Evolutionary conservation across 768 basidiomycete genomes (phyloP), one percentile per base, ranked within the genome.

Genomic region (Lepiota brunneoincarnata): DNA sequence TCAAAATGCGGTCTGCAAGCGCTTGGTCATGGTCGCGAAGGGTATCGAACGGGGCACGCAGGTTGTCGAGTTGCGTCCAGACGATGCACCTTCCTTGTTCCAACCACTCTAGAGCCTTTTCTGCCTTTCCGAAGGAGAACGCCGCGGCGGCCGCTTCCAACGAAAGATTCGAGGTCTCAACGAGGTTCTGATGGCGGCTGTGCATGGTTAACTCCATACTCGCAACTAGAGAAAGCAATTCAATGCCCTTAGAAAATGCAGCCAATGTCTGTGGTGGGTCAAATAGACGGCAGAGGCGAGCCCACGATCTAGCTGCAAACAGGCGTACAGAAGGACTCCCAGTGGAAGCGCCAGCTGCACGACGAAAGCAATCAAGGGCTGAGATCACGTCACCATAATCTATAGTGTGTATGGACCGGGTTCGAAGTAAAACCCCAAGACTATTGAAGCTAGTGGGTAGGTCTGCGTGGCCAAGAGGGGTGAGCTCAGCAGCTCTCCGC

Each of bases 51-150:
- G 63, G 60, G 23, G 58, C 50, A 35, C 64, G 54, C 10, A 63
- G 49, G 61, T 53, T 6, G 60, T 56, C 15, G 7, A 61, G 44
- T 43, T 64, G 62, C 3, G 40, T 48, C 63, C 63, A 64, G 9
- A 64, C 55, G 12, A 64, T 38, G 1, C 55, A 61, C 14, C 62
- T 54, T 1, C 63, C 62, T 38, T 60, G 50, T 31, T 56, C 49
- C 9, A 56, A 39, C 49, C 48, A 56, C 26, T 56, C 55, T 21
- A 56, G 10, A 5, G 55, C 55, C 18, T 49, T 56, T n/a, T 49
- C 47, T 3, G 31, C 7, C 2, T 31, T 10, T 31, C 31, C 31
- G 31, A 31, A 10, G 3, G 31, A 31, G 31, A 31, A 31, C 11
- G 31, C 31, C 4, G 7, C 31, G 3, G 31, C 31, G 4, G 31